These are phyloP conservation scores for Petunia secreta DNA, from an alignment of 257 asterid species.

Conservation along the genomic window DNA sequence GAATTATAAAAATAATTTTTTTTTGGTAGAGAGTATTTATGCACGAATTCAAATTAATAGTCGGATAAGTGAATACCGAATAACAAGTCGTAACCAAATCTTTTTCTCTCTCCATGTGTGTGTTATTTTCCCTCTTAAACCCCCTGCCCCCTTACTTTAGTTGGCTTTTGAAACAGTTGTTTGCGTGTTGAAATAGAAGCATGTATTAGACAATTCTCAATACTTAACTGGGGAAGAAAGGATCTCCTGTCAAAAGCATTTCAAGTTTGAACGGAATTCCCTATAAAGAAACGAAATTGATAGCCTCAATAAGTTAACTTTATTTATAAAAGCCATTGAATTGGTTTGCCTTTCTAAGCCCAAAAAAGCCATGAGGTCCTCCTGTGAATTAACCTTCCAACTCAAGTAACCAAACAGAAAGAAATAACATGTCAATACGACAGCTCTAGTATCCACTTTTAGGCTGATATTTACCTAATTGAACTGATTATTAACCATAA, in stretches of 20 bases:
- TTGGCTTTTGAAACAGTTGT: too few relatives aligned
- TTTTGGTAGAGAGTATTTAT: too few relatives aligned
- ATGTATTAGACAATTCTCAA: too few relatives aligned
- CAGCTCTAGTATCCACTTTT: not conserved
- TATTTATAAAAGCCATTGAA: not conserved
- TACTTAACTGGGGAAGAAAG: not conserved
- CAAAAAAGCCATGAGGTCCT: not conserved
- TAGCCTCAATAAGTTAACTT: not conserved
- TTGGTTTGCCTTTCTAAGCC: not conserved
- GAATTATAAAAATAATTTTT: too few relatives aligned
- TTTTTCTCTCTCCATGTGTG: too few relatives aligned
- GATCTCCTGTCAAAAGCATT: not conserved
- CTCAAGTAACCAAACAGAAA: not conserved
- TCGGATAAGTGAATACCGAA: too few relatives aligned
- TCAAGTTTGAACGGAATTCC: not conserved
- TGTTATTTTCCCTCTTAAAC: too few relatives aligned
- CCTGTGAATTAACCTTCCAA: not conserved
- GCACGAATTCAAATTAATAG: too few relatives aligned
- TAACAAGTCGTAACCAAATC: too few relatives aligned
- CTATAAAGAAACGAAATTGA: slow-evolving; percentile 14
- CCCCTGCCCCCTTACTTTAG: too few relatives aligned
- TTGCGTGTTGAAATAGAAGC: too few relatives aligned
- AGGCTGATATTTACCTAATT: not conserved
- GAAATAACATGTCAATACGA: not conserved
- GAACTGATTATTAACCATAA: not conserved